Evolutionary conservation across 768 basidiomycete genomes (phyloP), one percentile per base, ranked within the genome.

Genomic region (Lactarius hengduanensis): DNA sequence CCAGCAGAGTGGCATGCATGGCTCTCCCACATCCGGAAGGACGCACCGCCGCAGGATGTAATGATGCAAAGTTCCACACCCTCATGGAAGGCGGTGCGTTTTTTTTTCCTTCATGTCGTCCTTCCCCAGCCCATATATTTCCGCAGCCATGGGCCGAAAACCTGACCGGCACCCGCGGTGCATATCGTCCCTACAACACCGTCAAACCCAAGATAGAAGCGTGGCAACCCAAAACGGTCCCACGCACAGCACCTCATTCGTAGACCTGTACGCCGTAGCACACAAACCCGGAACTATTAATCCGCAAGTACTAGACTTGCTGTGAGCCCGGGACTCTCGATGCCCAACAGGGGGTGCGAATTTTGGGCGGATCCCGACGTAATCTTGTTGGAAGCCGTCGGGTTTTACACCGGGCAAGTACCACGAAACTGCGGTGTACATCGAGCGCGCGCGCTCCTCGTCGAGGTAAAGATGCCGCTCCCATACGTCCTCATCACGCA

Each of bases 1-100:
- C 92, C 94, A 18, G 85, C 96, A 0, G 95, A 96, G 78, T 98
- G 96, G 96, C 96, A 97, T 79, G 87, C 95, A 5, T 98, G 96
- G 96, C 78, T 98, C 43, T 82, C 84, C 11, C 94, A 97, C 74
- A 97, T 96, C 72, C 90, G 96, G 58, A 84, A 87, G 70, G 85
- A 88, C 30, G 84, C 94, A 5, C 96, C 96, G 0, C 79, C 82
- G 1, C 81, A 89, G 65, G 96, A 98, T 73, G 74, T 81, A 1
- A 78, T 93, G 30, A 79, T 96, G 77, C 84, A 89, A 72, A 84
- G 80, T 65, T 71, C 82, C 45, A 84, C 86, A 36, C 94, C 91
- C 2, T 77, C 87, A 0, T 98, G 96, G 96, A 83, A 92, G 75
- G 84, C 86, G 13, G 96, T 96, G 77, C 70, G 92, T 80, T 34